Base-by-base conservation (phyloP, 306 rosid species). In the Cucumis melo region DNA sequence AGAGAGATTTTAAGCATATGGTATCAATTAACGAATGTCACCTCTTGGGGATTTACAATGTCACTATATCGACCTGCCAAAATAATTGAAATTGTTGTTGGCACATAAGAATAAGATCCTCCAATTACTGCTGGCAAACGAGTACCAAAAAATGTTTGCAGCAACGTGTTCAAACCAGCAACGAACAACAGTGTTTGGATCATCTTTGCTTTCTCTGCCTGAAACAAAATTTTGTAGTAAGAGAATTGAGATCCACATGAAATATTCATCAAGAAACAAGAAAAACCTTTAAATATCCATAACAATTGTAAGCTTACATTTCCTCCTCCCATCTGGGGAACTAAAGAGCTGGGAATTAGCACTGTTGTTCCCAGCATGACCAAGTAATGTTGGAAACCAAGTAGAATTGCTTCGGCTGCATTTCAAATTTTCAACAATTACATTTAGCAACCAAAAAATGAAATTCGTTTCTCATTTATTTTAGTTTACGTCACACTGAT, bases 261-360 rank as follows among this genome's bases (percentile, higher is more conserved):
- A 27, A 61, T 20, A 67, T 59, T 73, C 60, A 78, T 59, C 48
- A 86, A 77, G 38, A 17, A 76, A 51, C 55, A 56, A 82, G 53
- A 81, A 80, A 10, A 5, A 27, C 56, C 53, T 57, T 57, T 34
- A 16, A 20, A 70, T 10, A 44, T 71, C 21, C 19, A 42, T 56
- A 53, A n/a, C 46, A 67, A 54, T 73, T 50, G 44, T 56, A 76
- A 54, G 32, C 93, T 90, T 87, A 93, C 98, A 80, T 90, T 86
- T 84, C 98, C 98, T 80, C 97, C 98, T 84, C 96, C 98, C 97
- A 93, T 93, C 55, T 91, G 98, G 23, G 98, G 96, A 81, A 91
- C 97, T 13, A 93, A 87, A 86, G 85, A 87, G 80, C 92, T 83
- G 3, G 98, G 98, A 75, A 93, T 93, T 66, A 93, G 86, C 77